Evolutionary conservation across 768 basidiomycete genomes (phyloP).

Genomic region (Pleurotus citrinopileatus): DNA sequence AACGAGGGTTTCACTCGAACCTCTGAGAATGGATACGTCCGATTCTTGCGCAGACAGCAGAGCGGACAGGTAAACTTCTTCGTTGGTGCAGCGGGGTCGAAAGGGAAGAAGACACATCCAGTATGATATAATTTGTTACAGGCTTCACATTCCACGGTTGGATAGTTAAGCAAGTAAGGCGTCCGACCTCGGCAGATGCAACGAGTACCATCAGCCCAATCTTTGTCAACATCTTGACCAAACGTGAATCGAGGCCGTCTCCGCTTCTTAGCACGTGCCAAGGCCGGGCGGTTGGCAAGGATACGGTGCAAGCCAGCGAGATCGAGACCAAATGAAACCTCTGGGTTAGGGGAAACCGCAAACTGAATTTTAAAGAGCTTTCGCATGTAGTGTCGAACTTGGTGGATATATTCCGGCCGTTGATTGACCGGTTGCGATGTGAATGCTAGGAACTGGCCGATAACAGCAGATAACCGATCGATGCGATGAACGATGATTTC

Average conservation of each 20-base stretch:
- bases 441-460: conserved; percentile 78
- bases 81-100: conserved; percentile 33
- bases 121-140: conserved; percentile 71
- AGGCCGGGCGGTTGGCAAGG: conserved; percentile 62
- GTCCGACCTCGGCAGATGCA: conserved; percentile 80
- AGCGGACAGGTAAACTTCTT: conserved; percentile 67
- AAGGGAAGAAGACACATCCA: conserved; percentile 72
- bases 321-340: conserved; percentile 80
- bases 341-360: conserved; percentile 78
- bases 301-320: conserved; percentile 81
- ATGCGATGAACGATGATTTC: conserved; percentile 78
- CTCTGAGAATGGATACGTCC: conserved; percentile 69
- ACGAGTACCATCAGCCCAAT: conserved; percentile 73
- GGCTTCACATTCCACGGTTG: conserved; percentile 61
- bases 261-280: conserved; percentile 53
- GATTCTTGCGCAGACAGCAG: conserved; percentile 74
- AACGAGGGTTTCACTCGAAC: conserved; percentile 62
- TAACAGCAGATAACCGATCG: conserved; percentile 69
- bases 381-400: conserved; percentile 88
- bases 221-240: conserved; percentile 71
- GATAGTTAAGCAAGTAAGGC: conserved; percentile 54
- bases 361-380: conserved; percentile 89
- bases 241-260: conserved; percentile 62
- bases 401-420: conserved; percentile 72
- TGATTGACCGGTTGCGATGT: conserved; percentile 70